Conservation (phyloP, 176 grass and related monocot genomes). For the Otatea glauca region DNA sequence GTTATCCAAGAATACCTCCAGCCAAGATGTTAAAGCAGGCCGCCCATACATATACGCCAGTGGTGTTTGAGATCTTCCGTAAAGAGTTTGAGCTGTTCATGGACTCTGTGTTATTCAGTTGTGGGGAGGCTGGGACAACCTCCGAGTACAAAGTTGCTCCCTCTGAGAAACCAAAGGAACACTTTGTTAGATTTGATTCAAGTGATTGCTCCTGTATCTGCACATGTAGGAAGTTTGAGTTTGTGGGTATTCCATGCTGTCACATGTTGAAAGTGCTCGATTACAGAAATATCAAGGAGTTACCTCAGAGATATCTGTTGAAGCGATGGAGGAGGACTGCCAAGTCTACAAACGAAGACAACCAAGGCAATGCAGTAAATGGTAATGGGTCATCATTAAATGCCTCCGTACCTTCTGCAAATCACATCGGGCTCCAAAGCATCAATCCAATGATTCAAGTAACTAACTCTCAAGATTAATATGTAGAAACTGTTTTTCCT, state of each 20-base stretch:
- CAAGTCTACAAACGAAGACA: constrained; percentile 65
- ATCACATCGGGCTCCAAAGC: constrained; percentile 53
- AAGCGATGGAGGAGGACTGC: constrained; percentile 96
- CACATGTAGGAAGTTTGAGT: constrained; percentile 95
- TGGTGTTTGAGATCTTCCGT: constrained; percentile 95
- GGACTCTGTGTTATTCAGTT: constrained; percentile 88
- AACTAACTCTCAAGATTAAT: constrained; percentile 16
- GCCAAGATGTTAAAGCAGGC: constrained; percentile 94
- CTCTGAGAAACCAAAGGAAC: constrained; percentile 85
- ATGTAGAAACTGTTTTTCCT: background rate
- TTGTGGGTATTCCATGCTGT: constrained; percentile 92
- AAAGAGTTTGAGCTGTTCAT: constrained; percentile 99
- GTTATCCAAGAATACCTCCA: constrained; percentile 96
- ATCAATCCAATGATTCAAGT: constrained; percentile 64
- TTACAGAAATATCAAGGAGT: constrained; percentile 98
- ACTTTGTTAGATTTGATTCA: constrained; percentile 86
- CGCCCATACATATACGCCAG: constrained; percentile 94
- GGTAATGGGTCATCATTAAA: constrained; percentile 48
- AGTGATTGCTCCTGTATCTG: constrained; percentile 81
- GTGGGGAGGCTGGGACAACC: constrained; percentile 63
- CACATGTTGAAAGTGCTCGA: constrained; percentile 94
- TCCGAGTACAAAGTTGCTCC: constrained; percentile 89
- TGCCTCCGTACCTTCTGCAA: constrained; percentile 40
- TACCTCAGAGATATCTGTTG: constrained; percentile 84
- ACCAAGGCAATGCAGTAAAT: constrained; percentile 50